Evolutionary conservation across 331 rosid species (phyloP).

Genomic region (Malus hybrid): DNA sequence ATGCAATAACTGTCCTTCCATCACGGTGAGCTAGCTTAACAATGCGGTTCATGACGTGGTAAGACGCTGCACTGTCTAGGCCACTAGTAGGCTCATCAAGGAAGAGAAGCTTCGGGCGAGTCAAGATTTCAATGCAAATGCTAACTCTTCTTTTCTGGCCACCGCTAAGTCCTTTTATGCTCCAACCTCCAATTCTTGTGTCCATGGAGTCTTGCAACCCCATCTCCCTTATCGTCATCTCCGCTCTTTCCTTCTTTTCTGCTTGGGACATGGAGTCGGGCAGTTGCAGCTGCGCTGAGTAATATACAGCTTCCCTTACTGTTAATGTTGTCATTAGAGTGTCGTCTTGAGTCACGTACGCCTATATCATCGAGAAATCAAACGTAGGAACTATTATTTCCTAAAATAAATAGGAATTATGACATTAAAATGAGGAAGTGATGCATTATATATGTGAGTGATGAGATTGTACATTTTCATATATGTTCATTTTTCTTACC

Average conservation of each 20-base stretch:
- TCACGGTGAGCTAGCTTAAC: background rate
- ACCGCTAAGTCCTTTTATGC: background rate
- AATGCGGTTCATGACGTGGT: background rate
- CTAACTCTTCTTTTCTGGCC: background rate
- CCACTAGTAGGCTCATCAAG: background rate
- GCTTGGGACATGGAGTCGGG: background rate
- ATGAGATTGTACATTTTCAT: background rate
- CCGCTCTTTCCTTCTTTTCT: background rate
- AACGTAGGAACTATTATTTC: background rate
- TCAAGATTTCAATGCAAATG: background rate
- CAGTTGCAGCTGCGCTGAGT: background rate
- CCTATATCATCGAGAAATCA: background rate
- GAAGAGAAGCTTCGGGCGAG: background rate
- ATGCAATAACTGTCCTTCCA: background rate
- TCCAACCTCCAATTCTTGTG: background rate
- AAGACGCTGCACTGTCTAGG: background rate
- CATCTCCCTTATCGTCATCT: background rate
- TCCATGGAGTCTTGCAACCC: background rate
- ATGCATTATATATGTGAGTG: background rate
- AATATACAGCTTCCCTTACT: background rate
- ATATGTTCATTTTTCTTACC: conserved; percentile 6
- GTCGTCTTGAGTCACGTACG: background rate
- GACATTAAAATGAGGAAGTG: background rate
- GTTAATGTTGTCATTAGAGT: background rate
- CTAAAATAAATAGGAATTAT: too few relatives aligned